These are phyloP conservation scores for Zygoascus flipseniorum DNA, from an alignment of 805 yeast genomes.

Conservation along the genomic window DNA sequence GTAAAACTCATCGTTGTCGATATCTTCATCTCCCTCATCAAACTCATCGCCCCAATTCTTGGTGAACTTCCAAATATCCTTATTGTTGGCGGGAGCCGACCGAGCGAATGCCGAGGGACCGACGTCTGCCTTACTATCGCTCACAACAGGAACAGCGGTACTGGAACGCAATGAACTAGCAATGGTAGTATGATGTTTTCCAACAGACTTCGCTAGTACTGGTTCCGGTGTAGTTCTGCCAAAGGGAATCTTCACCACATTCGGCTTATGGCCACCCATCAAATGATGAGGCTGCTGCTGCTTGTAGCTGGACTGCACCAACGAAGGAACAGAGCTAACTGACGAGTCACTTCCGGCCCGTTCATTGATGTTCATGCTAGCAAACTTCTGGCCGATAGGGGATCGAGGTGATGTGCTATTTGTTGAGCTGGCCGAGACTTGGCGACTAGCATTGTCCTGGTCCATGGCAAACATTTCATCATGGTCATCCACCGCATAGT, in stretches of 20 bases:
- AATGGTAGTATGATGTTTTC: background rate
- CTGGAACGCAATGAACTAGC: background rate
- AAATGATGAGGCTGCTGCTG: background rate
- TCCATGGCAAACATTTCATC: constrained; percentile 22
- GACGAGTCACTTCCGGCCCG: constrained; percentile 15
- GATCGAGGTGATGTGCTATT: background rate
- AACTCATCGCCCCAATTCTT: constrained; percentile 24
- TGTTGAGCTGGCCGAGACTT: background rate
- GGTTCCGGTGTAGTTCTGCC: constrained; percentile 13
- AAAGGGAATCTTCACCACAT: background rate
- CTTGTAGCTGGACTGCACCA: constrained; percentile 10
- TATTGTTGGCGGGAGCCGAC: constrained; percentile 14
- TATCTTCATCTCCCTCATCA: constrained; percentile 20
- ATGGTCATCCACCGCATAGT: constrained; percentile 4
- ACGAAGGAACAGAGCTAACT: constrained; percentile 19
- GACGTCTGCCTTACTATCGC: constrained; percentile 3
- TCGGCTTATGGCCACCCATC: background rate
- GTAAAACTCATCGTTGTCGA: constrained; percentile 9
- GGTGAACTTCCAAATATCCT: constrained; percentile 19
- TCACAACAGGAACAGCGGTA: background rate
- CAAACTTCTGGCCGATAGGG: background rate
- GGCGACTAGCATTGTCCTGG: background rate
- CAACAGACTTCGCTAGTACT: constrained; percentile 12
- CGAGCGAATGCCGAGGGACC: constrained; percentile 3
- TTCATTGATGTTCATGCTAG: background rate